Evolutionary conservation across 2,329 filamentous ascomycete genomes (phyloP).

Genomic region (Botrytis cinerea): DNA sequence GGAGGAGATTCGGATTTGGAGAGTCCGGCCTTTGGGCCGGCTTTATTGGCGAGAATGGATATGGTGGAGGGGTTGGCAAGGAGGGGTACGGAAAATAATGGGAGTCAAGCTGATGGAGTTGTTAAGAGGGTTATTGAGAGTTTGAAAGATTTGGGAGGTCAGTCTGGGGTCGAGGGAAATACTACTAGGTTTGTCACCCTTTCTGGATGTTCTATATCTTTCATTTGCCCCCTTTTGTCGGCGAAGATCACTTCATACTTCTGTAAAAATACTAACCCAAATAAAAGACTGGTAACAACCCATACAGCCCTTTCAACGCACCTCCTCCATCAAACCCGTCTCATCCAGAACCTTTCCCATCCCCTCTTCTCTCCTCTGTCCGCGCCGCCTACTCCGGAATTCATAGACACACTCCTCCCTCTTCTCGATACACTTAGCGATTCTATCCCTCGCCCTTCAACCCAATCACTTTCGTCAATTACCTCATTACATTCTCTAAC

Average conservation of each 20-base stretch:
- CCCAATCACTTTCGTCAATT: constrained; percentile 65
- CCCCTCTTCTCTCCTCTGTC: constrained; percentile 69
- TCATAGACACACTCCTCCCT: constrained; percentile 68
- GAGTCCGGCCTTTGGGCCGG: constrained; percentile 65
- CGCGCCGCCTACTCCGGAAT: constrained; percentile 61
- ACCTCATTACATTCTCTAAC: constrained; percentile 70
- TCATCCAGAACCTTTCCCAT: constrained; percentile 72
- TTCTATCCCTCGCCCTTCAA: constrained; percentile 65
- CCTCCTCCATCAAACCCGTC: constrained; percentile 72
- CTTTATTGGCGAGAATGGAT: constrained; percentile 69
- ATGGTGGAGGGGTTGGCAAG: constrained; percentile 70
- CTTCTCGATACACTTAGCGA: constrained; percentile 65
- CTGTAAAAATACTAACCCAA: constrained; percentile 22
- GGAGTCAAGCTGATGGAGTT: constrained; percentile 64
- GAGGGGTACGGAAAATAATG: constrained; percentile 65
- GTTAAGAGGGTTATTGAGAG: constrained; percentile 68
- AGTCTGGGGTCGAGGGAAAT: constrained; percentile 70
- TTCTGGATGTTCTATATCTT: not conserved
- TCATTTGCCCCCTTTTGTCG: not conserved
- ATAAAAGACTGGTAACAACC: constrained; percentile 67
- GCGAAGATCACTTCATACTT: not conserved
- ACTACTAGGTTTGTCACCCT: constrained; percentile 60
- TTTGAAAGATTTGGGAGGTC: constrained; percentile 71
- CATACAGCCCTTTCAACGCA: constrained; percentile 75
- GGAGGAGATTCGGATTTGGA: constrained; percentile 72